Base-by-base conservation (phyloP, 805 yeast genomes). In the Saturnispora sanitii region DNA sequence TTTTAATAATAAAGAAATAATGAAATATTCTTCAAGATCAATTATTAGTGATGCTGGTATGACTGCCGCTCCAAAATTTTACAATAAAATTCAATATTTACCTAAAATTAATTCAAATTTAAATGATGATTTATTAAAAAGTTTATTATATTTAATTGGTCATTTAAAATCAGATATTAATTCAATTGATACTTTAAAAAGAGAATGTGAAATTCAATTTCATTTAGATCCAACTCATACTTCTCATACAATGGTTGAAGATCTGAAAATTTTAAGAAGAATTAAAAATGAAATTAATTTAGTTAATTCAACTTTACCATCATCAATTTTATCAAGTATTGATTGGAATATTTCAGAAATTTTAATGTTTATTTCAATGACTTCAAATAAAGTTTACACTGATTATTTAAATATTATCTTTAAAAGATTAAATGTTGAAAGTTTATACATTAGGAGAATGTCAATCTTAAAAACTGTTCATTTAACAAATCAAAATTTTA, bases 381-480 rank as follows among this genome's bases (percentile, higher is more conserved):
- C 78, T 3, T 73, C 75, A 49, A 67, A 73, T 23, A 39, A 44
- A 0, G 73, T 70, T 37, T 69, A 60, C 43, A 64, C 59, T 21
- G 55, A 59, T 8, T 69, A 63, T 51, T 41, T 60, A 38, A 55
- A 52, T 3, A 38, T 45, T 6, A 58, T 59, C 31, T 49, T 64
- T 16, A 51, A 48, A 27, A 49, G 48, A 20, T 41, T 61, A 25
- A 61, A 57, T 22, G 29, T 49, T 25, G 72, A 67, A 35, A 49
- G 36, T 15, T 63, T 67, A 9, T 60, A 60, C 34, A 55, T 72
- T 13, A 68, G 66, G 21, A 56, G 67, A 35, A 53, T 72, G 30
- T 80, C 76, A 43, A 53, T 72, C 33, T 55, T 75, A 31, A 64
- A 70, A 1, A 54, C 65, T 31, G 57, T 66, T 4, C 70, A 60